A percentile compares a stretch with the other conserved stretches of the same genome.
These are phyloP conservation scores for Oxytropis ochrocephala DNA, from an alignment of 306 rosid genomes.

Conservation along the genomic window DNA sequence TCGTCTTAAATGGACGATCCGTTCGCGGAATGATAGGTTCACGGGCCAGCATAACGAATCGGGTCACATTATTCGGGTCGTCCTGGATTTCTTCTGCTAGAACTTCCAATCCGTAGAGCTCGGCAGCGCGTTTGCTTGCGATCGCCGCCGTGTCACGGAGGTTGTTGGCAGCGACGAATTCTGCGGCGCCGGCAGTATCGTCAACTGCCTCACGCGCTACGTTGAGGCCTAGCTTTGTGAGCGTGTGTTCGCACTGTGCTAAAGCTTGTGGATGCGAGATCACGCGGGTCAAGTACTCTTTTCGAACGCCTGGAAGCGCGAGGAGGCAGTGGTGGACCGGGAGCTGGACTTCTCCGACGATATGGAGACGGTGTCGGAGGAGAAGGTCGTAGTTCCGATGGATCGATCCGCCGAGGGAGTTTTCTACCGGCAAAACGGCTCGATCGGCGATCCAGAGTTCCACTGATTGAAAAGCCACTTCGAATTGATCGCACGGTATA, in stretches of 20 bases:
- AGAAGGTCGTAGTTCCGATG: slow-evolving; percentile 93
- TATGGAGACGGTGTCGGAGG: slow-evolving; percentile 93
- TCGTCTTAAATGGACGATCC: slow-evolving; percentile 88
- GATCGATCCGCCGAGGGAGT: slow-evolving; percentile 95
- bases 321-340: slow-evolving; percentile 95
- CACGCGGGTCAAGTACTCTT: slow-evolving; percentile 67
- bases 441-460: slow-evolving; percentile 98
- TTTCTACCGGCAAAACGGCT: slow-evolving; percentile 79
- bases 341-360: slow-evolving; percentile 89
- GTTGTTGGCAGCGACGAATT: slow-evolving; percentile 56
- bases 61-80: slow-evolving; percentile 83
- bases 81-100: slow-evolving; percentile 85
- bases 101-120: slow-evolving; percentile 65
- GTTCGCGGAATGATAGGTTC: slow-evolving; percentile 89
- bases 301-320: slow-evolving; percentile 78
- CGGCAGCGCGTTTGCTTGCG: slow-evolving; percentile 86
- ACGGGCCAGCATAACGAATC: slow-evolving; percentile 89
- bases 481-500: slow-evolving; percentile 95
- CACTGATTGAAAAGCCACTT: slow-evolving; percentile 91
- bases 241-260: slow-evolving; percentile 78
- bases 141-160: slow-evolving; percentile 88
- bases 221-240: slow-evolving; percentile 78
- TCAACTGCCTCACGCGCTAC: slow-evolving; percentile 92
- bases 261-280: slow-evolving; percentile 96
- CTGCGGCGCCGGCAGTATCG: slow-evolving; percentile 95